Base-by-base conservation (phyloP, 495 filamentous ascomycete genomes). In the Penicillium roqueforti region DNA sequence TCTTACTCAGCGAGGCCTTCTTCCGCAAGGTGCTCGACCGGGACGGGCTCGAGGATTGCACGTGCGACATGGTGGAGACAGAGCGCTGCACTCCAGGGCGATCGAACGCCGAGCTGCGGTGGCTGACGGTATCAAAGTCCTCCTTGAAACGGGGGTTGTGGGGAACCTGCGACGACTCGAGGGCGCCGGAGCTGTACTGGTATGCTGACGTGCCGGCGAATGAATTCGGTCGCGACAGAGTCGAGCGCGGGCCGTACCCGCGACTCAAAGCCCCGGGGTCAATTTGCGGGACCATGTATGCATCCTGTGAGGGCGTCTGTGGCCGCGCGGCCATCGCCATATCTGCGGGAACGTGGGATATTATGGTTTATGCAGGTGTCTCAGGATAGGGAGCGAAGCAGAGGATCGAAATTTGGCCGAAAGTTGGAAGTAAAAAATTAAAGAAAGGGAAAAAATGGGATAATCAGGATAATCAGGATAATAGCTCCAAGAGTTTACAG, bases 1-100 rank as follows among this genome's bases (percentile, higher is more conserved):
- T 84, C 57, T 86, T 81, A 45, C 83, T 84, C 36, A 97, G 58
- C 7, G 91, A 95, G 5, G 75, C 76, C 71, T 88, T 90, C 79
- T 97, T 97, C 70, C 87, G 90, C 56, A 97, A 72, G 2, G 91
- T 96, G 41, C 87, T 84, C 40, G 85, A 80, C 42, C 91, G 77
- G 39, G 88, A 85, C 14, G 88, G 78, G 28, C 75, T 76, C 46
- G 76, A 58, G 42, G 78, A 77, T 16, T 75, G 69, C 48, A 67
- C 64, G 37, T 72, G 70, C 48, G 81, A 77, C 74, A 83, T 68
- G 65, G 76, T 65, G 62, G 87, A 83, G 53, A 65, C 70, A 36
- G 75, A 75, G 6, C 79, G 73, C 44, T 76, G 78, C 50, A 77
- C 50, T 32, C 60, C 54, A 23, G 72, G 70, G 42, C 74, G 71